A percentile compares a stretch with the other conserved stretches of the same genome.
These are phyloP conservation scores for Bauhinia variegata DNA, from an alignment of 306 rosid species.

Conservation along the genomic window DNA sequence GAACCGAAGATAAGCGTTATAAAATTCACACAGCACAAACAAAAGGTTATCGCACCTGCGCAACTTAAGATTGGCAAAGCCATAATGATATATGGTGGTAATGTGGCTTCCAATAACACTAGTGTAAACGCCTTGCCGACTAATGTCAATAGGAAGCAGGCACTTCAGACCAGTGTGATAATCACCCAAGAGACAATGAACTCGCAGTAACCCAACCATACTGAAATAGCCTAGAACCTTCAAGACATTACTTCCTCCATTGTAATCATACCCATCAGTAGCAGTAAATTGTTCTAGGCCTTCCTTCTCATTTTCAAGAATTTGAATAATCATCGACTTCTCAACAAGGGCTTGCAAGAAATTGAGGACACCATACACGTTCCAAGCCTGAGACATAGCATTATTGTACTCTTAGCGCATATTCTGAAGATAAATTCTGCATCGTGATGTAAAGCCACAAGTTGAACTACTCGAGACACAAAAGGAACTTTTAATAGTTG, in stretches of 20 bases:
- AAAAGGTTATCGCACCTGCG: conserved; percentile 59
- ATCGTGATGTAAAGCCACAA: neutral
- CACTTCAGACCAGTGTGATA: conserved; percentile 89
- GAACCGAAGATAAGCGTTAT: neutral
- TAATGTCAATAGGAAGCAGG: conserved; percentile 79
- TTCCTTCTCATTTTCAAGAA: conserved; percentile 88
- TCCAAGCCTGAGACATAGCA: conserved; percentile 74
- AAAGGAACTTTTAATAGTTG: neutral
- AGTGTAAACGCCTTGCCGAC: conserved; percentile 82
- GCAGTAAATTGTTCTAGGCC: conserved; percentile 86
- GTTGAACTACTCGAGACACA: neutral
- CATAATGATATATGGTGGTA: conserved; percentile 86
- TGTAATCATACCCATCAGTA: conserved; percentile 90
- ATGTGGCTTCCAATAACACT: conserved; percentile 94
- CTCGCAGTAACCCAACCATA: conserved; percentile 93
- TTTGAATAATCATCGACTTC: conserved; percentile 79
- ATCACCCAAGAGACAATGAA: conserved; percentile 97
- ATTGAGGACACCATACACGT: conserved; percentile 88
- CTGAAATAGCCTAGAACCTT: conserved; percentile 98
- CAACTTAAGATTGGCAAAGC: conserved; percentile 96
- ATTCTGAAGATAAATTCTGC: neutral
- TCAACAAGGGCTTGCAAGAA: conserved; percentile 95
- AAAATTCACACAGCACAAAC: neutral
- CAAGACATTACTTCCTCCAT: conserved; percentile 91
- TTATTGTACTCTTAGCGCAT: neutral